Evolutionary conservation across 345 rosid genomes (phyloP), one percentile per base, ranked within the genome.

Genomic region (Geranium brycei): DNA sequence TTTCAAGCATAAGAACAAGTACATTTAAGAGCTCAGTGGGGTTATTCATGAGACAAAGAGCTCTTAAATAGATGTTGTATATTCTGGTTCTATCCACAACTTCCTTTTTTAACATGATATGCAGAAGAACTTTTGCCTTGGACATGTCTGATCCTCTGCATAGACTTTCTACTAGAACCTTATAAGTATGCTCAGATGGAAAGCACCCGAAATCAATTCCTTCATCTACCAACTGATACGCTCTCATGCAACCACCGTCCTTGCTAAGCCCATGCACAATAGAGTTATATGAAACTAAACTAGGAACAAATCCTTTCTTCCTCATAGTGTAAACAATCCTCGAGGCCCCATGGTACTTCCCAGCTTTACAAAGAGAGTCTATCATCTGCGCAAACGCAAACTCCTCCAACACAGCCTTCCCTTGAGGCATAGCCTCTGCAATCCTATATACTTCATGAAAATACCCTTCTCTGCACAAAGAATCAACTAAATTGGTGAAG

Each of bases 161-260:
- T 70, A 91, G 85, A 61, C 79, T 72, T 78, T 91, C 90, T 2
- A 87, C 85, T 14, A 91, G 78, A 66, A 83, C 80, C 71, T 73
- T 87, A 71, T 85, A 88, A 64, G 88, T 88, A 66, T 75, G 73
- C 72, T 87, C 97, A 2, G 96, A 87, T 38, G 83, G 95, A 18
- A 76, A 76, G 68, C 81, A 91, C 1, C 82, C 86, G 66, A 80
- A 85, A 58, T 73, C 79, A 62, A 72, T 47, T 59, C 90, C 95
- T 81, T 91, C 91, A 68, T 86, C 81, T 35, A 91, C 73, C 78
- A 88, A 64, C 77, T 91, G 97, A 73, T 77, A 88, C 60, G 89
- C 96, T 69, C 91, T 88, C 83, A 83, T 75, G 70, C 83, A 78
- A 70, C 86, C 87, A 59, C 91, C 82, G 61, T 82, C 84, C 64